Evolutionary conservation across 768 basidiomycete genomes (phyloP), one percentile per base, ranked within the genome.

Genomic region (Ephemerocybe angulata): DNA sequence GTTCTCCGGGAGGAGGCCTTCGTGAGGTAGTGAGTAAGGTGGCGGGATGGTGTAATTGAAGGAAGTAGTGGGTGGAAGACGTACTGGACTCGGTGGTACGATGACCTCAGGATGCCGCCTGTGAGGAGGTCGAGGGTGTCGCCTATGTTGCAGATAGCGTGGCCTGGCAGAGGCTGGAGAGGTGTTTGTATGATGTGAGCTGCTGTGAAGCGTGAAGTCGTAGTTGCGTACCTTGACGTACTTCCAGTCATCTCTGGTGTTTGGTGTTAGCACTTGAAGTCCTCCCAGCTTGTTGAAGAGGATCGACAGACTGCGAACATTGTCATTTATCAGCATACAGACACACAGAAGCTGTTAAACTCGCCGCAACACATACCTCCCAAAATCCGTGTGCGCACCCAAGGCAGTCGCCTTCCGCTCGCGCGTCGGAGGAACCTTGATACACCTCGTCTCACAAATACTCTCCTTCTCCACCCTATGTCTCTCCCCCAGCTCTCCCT

Each of bases 201-300:
- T 3, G 15, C 25, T 44, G n/a, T 24, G 21, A 52, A 40, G 21
- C n/a, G 56, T n/a, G n/a, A n/a, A n/a, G n/a, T n/a, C n/a, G n/a
- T n/a, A n/a, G n/a, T n/a, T n/a, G n/a, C n/a, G n/a, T n/a, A 85
- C 86, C 76, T 79, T 81, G 60, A 88, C 72, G 58, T 87, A 88
- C 63, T 81, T 80, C 87, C 87, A 89, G 21, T 76, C 65, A 24
- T 83, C 78, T n/a, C n/a, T 37, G 5, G 76, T 63, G 13, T 82
- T 84, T 1, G 85, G 86, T 1, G 78, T 77, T 44, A 87, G 71
- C 0, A 88, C 86, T 56, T 88, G 87, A 3, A 89, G 70, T 0
- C 87, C 87, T 3, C 87, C 87, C 0, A 88, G 76, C 1, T 76
- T 77, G 63, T 88, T 88, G 61, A 87, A 84, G 54, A 89, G 70